Percentiles rank a stretch among this genome's conserved stretches.
phyloP scores from a whole-genome alignment of 352 stramenopile species.

The Elongisporangium prolatum region DNA sequence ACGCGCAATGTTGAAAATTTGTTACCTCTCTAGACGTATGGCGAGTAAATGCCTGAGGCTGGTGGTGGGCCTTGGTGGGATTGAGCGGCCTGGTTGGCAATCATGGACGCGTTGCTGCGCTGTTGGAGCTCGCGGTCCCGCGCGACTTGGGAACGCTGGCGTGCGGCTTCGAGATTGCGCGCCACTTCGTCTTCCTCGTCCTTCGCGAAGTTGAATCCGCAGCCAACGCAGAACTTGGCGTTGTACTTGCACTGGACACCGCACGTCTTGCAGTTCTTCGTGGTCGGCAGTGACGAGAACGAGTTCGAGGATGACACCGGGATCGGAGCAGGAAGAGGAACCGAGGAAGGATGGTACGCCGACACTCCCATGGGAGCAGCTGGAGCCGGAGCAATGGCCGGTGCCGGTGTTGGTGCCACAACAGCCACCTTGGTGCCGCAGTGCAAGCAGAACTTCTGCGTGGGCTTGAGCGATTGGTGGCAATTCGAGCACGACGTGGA shows the following conservation, averaged over 20 bases:
- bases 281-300: slow-evolving; percentile 30
- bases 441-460: slow-evolving; percentile 76
- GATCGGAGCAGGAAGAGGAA: slow-evolving; percentile 55
- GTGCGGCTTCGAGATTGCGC: slow-evolving; percentile 63
- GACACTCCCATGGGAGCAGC: slow-evolving; percentile 13
- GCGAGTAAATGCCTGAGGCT: slow-evolving; percentile 9
- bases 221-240: slow-evolving; percentile 80
- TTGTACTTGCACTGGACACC: slow-evolving; percentile 66
- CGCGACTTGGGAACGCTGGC: slow-evolving; percentile 34
- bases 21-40: slow-evolving; percentile 8
- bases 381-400: slow-evolving; percentile 6
- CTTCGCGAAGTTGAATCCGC: slow-evolving; percentile 74
- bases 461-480: slow-evolving; percentile 39
- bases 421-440: slow-evolving; percentile 59
- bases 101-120: slow-evolving; percentile 57
- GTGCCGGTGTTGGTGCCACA: background rate
- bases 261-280: slow-evolving; percentile 64
- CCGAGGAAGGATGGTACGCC: slow-evolving; percentile 27
- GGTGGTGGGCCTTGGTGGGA: slow-evolving; percentile 17
- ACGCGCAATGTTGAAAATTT: background rate
- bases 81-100: slow-evolving; percentile 55
- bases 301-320: slow-evolving; percentile 27
- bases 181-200: slow-evolving; percentile 76
- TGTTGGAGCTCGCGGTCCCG: slow-evolving; percentile 60
- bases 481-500: slow-evolving; percentile 37